Conservation (phyloP, 768 basidiomycete species). For the Rhodotorula paludigena region DNA sequence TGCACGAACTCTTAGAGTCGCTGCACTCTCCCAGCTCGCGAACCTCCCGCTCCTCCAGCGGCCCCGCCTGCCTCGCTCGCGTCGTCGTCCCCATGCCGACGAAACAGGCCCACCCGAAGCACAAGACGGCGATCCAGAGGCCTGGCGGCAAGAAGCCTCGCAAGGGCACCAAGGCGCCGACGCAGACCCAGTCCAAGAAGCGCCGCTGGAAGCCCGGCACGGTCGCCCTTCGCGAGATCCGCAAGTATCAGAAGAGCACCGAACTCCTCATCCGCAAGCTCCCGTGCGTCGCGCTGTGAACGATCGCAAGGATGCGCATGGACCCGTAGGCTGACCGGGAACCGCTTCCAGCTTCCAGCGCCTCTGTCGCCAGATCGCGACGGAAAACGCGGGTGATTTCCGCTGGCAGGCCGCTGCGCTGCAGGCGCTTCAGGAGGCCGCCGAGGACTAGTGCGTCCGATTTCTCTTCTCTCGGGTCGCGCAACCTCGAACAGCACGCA, state of each 20-base stretch:
- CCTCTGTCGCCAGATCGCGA: slow-evolving; percentile 69
- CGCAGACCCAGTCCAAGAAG: slow-evolving; percentile 61
- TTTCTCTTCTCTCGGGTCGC: too few species aligned
- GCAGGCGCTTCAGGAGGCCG: slow-evolving; percentile 54
- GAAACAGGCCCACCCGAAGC: not conserved
- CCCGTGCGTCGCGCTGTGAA: slow-evolving; percentile 45
- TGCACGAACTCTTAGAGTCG: too few species aligned
- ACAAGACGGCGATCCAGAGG: not conserved
- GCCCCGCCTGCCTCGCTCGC: too few species aligned
- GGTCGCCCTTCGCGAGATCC: slow-evolving; percentile 54
- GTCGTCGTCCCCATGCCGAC: too few species aligned
- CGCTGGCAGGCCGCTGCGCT: slow-evolving; percentile 54
- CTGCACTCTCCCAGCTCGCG: too few species aligned
- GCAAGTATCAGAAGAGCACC: slow-evolving; percentile 47
- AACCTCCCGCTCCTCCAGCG: not conserved
- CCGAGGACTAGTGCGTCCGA: slow-evolving; percentile 51
- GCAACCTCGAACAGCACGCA: too few species aligned
- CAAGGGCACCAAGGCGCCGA: not conserved
- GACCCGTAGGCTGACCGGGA: too few species aligned
- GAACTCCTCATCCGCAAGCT: slow-evolving; percentile 47
- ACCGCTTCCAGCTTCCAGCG: slow-evolving; percentile 53
- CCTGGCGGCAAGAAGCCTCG: not conserved
- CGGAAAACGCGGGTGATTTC: slow-evolving; percentile 60
- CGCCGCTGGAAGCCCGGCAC: slow-evolving; percentile 52
- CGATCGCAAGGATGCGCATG: too few species aligned